Evolutionary conservation across 805 yeast genomes (phyloP).

Genomic region (Candida wancherniae): DNA sequence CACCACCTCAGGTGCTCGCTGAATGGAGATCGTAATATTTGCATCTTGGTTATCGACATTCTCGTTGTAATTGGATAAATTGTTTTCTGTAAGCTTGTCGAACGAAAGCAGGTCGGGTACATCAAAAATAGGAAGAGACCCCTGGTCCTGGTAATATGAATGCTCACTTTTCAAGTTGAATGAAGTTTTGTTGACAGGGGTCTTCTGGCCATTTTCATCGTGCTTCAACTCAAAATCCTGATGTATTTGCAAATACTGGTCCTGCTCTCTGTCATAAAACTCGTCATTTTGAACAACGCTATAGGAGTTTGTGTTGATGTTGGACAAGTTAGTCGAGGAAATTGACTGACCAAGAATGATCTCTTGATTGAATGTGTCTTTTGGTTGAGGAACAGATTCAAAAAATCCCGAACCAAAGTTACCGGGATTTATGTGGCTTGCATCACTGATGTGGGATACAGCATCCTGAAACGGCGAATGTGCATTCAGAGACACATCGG

Average conservation of each 20-base stretch:
- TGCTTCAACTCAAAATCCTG: neutral
- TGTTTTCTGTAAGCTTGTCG: constrained; percentile 16
- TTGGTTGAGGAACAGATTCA: constrained; percentile 4
- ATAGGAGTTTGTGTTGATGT: constrained; percentile 2
- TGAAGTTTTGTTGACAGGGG: neutral
- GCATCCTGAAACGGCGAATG: constrained; percentile 37
- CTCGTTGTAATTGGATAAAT: constrained; percentile 15
- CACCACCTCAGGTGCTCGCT: constrained; percentile 24
- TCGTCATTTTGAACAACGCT: no score
- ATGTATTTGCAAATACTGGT: neutral
- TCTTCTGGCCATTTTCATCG: constrained; percentile 2
- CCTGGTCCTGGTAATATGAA: constrained; percentile 1
- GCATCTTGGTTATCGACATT: constrained; percentile 7
- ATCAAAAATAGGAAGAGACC: constrained; percentile 3
- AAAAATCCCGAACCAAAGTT: constrained; percentile 1
- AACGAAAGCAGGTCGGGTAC: neutral
- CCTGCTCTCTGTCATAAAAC: constrained; percentile 1
- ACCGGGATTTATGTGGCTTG: constrained; percentile 1
- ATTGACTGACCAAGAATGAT: constrained; percentile 38
- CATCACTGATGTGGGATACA: constrained; percentile 24
- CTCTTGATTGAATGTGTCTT: constrained; percentile 28
- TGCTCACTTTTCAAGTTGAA: neutral
- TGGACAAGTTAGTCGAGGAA: constrained; percentile 29
- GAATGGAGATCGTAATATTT: constrained; percentile 18
- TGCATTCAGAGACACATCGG: constrained; percentile 35